Conservation (phyloP, 164 flowering plant species). For the Echeveria elegans region DNA sequence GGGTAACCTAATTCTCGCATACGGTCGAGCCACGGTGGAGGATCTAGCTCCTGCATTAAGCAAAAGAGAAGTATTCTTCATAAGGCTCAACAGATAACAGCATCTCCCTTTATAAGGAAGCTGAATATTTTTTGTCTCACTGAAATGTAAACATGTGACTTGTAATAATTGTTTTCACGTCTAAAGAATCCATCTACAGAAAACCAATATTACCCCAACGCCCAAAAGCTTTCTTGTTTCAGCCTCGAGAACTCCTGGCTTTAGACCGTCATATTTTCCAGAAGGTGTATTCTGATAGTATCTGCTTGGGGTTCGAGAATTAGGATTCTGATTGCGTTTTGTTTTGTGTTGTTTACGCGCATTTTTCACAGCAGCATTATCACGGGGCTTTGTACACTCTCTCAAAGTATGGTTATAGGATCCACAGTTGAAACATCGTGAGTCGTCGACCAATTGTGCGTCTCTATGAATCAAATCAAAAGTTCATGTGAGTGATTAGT, state of each 20-base stretch:
- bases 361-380: constrained; percentile 70
- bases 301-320: constrained; percentile 47
- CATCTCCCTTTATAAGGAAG: not conserved
- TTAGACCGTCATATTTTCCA: constrained; percentile 87
- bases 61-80: not conserved
- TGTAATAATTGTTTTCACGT: not conserved
- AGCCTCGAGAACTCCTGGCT: constrained; percentile 67
- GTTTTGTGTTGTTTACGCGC: constrained; percentile 67
- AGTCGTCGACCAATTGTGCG: constrained; percentile 41
- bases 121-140: not conserved
- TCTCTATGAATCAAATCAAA: constrained; percentile 31
- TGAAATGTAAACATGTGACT: not conserved
- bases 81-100: not conserved
- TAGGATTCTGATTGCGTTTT: constrained; percentile 40
- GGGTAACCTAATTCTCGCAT: constrained; percentile 97
- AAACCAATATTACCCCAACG: constrained; percentile 52
- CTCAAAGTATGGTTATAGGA: constrained; percentile 87
- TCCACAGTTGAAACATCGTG: constrained; percentile 93
- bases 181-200: not conserved
- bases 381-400: constrained; percentile 89
- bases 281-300: constrained; percentile 75
- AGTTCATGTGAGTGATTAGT: too few relatives aligned
- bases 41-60: constrained; percentile 79
- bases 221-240: constrained; percentile 73
- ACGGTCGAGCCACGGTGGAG: constrained; percentile 95